These are phyloP conservation scores for Calvatia gigantea DNA, from an alignment of 768 basidiomycete species.

Conservation along the genomic window DNA sequence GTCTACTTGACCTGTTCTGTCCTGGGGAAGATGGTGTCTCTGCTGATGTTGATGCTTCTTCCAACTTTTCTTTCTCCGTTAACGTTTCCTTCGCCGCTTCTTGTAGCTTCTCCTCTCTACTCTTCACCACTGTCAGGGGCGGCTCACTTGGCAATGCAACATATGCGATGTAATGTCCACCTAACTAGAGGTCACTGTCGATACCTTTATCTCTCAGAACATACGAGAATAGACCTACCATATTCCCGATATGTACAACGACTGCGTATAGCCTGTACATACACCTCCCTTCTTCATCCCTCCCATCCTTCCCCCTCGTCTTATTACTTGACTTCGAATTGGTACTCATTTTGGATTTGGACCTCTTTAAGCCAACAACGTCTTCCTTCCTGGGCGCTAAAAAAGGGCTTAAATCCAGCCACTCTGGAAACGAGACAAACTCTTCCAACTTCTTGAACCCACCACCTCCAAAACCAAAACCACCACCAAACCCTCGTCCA, in stretches of 20 bases:
- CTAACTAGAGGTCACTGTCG: conserved; percentile 48
- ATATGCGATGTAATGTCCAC: conserved; percentile 89
- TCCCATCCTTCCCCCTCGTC: conserved; percentile 11
- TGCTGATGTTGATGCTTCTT: not conserved
- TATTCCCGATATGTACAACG: conserved; percentile 83
- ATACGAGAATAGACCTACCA: conserved; percentile 47
- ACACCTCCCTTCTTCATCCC: conserved; percentile 16
- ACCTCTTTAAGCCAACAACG: conserved; percentile 40
- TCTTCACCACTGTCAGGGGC: conserved; percentile 9
- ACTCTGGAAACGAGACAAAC: conserved; percentile 85
- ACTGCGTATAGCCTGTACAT: conserved; percentile 69
- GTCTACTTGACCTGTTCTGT: conserved; percentile 14
- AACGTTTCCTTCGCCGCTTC: conserved; percentile 1
- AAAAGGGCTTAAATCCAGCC: conserved; percentile 81
- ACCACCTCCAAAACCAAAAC: conserved; percentile 27
- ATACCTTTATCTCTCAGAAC: conserved; percentile 7
- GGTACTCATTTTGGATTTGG: too few species aligned
- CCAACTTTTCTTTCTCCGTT: not conserved
- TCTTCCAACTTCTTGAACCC: conserved; percentile 91
- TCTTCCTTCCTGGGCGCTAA: conserved; percentile 79
- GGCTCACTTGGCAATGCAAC: conserved; percentile 57
- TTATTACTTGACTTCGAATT: conserved; percentile 1
- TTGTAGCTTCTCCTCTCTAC: not conserved
- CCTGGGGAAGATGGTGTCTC: not conserved
- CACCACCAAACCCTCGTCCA: not conserved